Conservation (phyloP, 192 early-diverging fungal species). For the Funneliformis geosporum region DNA sequence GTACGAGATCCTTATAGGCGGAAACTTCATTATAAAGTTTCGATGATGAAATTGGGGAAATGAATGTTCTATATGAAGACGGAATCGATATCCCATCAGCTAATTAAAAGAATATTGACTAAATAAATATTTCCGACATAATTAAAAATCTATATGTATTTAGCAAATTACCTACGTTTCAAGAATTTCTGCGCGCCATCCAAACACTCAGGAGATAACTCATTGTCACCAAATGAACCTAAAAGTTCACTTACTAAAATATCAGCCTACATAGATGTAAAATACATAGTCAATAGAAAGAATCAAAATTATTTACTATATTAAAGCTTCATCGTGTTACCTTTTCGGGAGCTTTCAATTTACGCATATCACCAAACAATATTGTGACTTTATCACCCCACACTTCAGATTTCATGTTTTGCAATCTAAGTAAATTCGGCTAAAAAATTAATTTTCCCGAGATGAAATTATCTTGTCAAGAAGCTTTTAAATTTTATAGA, state of each 20-base stretch:
- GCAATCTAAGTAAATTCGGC: constrained; percentile 51
- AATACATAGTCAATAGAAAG: not conserved
- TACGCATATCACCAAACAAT: constrained; percentile 90
- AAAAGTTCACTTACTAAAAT: constrained; percentile 95
- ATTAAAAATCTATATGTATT: not conserved
- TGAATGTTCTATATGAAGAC: constrained; percentile 76
- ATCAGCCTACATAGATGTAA: constrained; percentile 58
- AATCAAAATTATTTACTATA: constrained; percentile 1
- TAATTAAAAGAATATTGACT: constrained; percentile 26
- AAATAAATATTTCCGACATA: constrained; percentile 13
- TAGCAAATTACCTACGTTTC: constrained; percentile 48
- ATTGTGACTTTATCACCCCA: constrained; percentile 87
- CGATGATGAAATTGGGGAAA: constrained; percentile 85
- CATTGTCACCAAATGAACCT: constrained; percentile 99
- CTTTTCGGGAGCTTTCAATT: constrained; percentile 70
- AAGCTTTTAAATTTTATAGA: not conserved
- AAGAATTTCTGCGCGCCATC: constrained; percentile 84
- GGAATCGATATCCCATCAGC: constrained; percentile 91
- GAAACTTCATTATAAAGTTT: constrained; percentile 78
- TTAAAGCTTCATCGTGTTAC: constrained; percentile 32
- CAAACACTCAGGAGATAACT: constrained; percentile 98
- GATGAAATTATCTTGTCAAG: not conserved
- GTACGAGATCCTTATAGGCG: constrained; percentile 61
- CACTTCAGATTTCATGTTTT: constrained; percentile 65
- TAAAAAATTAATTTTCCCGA: constrained; percentile 15